Conservation (phyloP, 306 rosid genomes). For the Pyrus bretschneideri region DNA sequence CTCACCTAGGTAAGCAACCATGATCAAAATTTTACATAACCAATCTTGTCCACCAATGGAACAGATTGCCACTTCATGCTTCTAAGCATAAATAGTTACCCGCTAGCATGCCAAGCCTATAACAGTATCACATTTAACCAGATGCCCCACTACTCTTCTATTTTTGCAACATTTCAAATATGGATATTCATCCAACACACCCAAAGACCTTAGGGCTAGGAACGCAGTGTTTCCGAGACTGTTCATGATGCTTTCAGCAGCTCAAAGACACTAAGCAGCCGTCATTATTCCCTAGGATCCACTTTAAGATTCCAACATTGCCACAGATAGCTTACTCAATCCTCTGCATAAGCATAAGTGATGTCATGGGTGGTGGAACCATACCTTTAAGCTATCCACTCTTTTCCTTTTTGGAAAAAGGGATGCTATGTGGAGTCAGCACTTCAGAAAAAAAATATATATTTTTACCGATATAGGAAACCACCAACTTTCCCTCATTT, state of each 20-base stretch:
- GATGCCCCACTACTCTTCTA: background rate
- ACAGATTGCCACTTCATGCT: background rate
- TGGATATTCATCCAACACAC: background rate
- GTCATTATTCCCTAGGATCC: background rate
- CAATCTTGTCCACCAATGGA: background rate
- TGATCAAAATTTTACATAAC: background rate
- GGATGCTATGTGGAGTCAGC: background rate
- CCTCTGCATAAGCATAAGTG: background rate
- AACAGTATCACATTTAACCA: background rate
- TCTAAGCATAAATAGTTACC: background rate
- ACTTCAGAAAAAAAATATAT: background rate
- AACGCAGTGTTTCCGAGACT: background rate
- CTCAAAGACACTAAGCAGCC: background rate
- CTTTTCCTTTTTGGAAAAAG: background rate
- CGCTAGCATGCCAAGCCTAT: background rate
- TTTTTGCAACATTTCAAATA: background rate
- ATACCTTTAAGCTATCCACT: background rate
- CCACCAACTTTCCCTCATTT: background rate
- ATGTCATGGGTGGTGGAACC: background rate
- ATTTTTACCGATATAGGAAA: background rate
- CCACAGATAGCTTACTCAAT: background rate
- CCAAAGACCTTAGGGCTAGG: background rate
- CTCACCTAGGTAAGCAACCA: background rate
- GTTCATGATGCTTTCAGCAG: background rate
- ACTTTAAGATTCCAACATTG: background rate